Base-by-base conservation (phyloP, 257 asterid genomes). In the Verbena officinalis region DNA sequence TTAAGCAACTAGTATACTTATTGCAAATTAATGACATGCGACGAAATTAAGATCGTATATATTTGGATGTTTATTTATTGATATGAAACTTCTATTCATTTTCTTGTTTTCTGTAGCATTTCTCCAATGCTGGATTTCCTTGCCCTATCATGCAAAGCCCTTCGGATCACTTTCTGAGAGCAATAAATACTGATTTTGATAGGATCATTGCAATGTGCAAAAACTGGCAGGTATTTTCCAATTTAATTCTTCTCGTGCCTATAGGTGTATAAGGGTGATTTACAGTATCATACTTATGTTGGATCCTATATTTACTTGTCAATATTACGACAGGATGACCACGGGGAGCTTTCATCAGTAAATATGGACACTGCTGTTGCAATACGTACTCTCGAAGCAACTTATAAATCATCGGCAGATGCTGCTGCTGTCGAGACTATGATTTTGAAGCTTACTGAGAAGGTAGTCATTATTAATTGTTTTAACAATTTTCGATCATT, bases 131-230 rank as follows among this genome's bases (percentile, higher is more conserved):
- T 73, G 99, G 99, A 73, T 94, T 94, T 78, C 99, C 99, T 73
- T 94, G 99, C 77, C 99, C 99, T 6, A 94, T 94, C 74, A 94
- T 94, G 99, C 99, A 94, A 88, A 94, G 99, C 78, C 99, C 99
- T 42, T 88, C 99, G 0, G 99, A 94, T 78, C 99, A 94, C 80
- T 94, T 94, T 65, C 90, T 94, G 65, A 95, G 99, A 58, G 99
- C 98, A 53, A 94, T 94, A 77, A 90, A 94, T 69, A 90, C 98
- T 3, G 96, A 94, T 73, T 94, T 94, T 9, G 99, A 94, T 77
- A 79, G 98, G 83, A 94, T 94, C 68, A 94, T 94, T 59, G 96
- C 96, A 5, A 94, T 90, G 95, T 94, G 97, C 93, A 94, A 88
- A 84, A 94, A 91, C 75, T 94, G 99, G 99, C 99, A 90, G 99